Conservation (phyloP, 768 basidiomycete species). For the Suillus subalutaceus region DNA sequence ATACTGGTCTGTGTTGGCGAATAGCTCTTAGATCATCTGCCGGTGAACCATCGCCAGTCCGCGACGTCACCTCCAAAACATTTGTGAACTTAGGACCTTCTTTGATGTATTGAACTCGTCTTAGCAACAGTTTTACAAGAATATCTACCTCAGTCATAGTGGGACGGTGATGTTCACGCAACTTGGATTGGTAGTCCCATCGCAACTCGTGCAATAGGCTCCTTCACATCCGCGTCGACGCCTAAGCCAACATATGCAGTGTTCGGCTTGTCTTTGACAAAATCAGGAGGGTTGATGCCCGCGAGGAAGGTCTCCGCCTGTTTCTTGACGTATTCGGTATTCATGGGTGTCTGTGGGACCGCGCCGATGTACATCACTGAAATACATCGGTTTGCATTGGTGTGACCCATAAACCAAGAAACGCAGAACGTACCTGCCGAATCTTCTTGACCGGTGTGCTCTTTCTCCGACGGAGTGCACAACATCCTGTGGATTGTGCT, state of each 20-base stretch:
- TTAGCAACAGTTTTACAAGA: neutral
- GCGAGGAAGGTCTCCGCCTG: conserved; percentile 66
- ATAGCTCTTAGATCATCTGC: neutral
- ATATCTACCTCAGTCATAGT: neutral
- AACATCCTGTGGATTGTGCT: conserved; percentile 38
- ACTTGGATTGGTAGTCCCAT: conserved; percentile 45
- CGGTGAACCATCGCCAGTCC: neutral
- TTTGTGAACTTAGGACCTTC: neutral
- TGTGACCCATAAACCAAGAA: neutral
- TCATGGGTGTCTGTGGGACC: conserved; percentile 65
- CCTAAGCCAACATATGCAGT: conserved; percentile 43
- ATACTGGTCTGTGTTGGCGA: neutral
- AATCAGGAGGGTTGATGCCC: conserved; percentile 76
- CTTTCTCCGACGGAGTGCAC: conserved; percentile 50
- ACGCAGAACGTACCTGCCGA: conserved; percentile 49
- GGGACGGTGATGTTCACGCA: neutral
- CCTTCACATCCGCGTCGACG: conserved; percentile 40
- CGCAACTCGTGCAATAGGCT: conserved; percentile 37
- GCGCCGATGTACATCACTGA: conserved; percentile 82
- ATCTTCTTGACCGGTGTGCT: conserved; percentile 57
- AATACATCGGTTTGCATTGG: neutral
- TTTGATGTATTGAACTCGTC: neutral
- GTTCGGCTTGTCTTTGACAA: conserved; percentile 52
- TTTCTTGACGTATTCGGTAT: conserved; percentile 59
- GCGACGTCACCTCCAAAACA: neutral